A percentile compares a stretch with the other conserved stretches of the same genome.
Conservation (phyloP, 176 grass and related monocot species). For the Luzula sylvatica region DNA sequence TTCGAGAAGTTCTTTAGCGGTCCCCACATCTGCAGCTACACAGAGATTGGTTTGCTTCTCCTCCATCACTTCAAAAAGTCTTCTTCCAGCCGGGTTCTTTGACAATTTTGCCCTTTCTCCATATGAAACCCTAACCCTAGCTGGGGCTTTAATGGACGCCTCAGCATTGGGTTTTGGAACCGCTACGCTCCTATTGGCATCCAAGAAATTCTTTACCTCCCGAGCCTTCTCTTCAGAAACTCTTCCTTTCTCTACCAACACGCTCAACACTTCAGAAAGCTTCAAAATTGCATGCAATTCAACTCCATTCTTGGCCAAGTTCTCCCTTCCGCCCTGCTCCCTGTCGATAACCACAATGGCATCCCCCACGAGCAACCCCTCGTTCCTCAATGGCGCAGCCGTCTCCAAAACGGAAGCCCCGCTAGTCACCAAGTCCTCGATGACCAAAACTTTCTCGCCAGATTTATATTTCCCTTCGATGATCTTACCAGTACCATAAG, state of each 20-base stretch:
- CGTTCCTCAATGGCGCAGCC: conserved; percentile 38
- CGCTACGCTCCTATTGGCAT: conserved; percentile 67
- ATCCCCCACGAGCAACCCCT: conserved; percentile 46
- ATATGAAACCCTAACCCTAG: conserved; percentile 27
- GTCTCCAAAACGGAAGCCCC: conserved; percentile 88
- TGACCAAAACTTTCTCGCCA: conserved; percentile 54
- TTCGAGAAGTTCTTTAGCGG: conserved; percentile 72
- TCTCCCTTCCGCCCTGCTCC: conserved; percentile 82
- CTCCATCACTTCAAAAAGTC: conserved; percentile 84
- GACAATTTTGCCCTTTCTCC: conserved; percentile 41
- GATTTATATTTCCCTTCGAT: conserved; percentile 58
- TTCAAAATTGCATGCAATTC: conserved; percentile 61
- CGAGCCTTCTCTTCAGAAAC: conserved; percentile 52
- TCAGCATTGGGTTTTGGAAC: conserved; percentile 28
- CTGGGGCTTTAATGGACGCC: conserved; percentile 2
- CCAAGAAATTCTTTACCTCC: conserved; percentile 63
- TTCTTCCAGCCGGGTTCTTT: conserved; percentile 67
- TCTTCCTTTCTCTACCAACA: conserved; percentile 47
- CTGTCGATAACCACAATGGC: conserved; percentile 81
- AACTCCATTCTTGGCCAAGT: conserved; percentile 54
- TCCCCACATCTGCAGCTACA: conserved; percentile 78
- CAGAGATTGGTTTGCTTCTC: conserved; percentile 78
- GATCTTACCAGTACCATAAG: conserved; percentile 73
- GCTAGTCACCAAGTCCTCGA: conserved; percentile 94
- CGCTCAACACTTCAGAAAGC: conserved; percentile 64